Evolutionary conservation across 1,284 basidiomycete species (phyloP).

Genomic region (Caloboletus firmus): DNA sequence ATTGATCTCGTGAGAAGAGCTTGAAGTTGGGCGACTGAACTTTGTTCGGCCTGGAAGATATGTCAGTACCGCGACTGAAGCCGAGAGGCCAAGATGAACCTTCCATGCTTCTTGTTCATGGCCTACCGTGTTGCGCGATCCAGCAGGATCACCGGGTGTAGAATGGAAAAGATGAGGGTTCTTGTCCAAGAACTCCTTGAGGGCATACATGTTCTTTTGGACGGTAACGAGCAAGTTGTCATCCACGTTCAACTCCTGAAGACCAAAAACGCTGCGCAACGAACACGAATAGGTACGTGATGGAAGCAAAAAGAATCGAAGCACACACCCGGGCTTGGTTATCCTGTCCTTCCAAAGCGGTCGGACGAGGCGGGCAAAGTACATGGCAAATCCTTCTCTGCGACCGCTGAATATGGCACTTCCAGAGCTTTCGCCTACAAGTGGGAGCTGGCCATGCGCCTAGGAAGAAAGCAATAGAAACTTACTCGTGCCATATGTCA

Average conservation of each 20-base stretch:
- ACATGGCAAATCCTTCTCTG: constrained; percentile 86
- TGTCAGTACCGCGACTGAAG: constrained; percentile 6
- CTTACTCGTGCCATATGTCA: constrained; percentile 66
- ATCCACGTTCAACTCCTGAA: constrained; percentile 57
- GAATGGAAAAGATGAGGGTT: constrained; percentile 82
- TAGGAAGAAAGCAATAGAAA: constrained; percentile 24
- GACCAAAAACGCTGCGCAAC: constrained; percentile 40
- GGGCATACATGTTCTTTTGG: constrained; percentile 76
- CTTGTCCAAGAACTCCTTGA: constrained; percentile 75
- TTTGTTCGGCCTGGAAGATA: constrained; percentile 68
- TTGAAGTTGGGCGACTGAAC: constrained; percentile 72
- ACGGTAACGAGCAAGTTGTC: constrained; percentile 66
- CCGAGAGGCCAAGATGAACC: constrained; percentile 40
- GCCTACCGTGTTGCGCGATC: constrained; percentile 51
- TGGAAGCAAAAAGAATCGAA: not conserved
- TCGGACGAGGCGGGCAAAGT: constrained; percentile 81
- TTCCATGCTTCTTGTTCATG: constrained; percentile 83
- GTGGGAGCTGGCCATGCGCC: constrained; percentile 1
- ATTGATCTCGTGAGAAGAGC: constrained; percentile 79
- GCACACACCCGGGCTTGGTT: constrained; percentile 56
- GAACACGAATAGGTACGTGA: not conserved
- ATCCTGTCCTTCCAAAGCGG: constrained; percentile 88
- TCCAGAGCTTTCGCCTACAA: constrained; percentile 63
- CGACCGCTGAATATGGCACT: constrained; percentile 83
- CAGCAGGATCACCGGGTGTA: constrained; percentile 62